Evolutionary conservation across 2,329 filamentous ascomycete genomes (phyloP).

Genomic region (Aotearoamyces nothofagi): DNA sequence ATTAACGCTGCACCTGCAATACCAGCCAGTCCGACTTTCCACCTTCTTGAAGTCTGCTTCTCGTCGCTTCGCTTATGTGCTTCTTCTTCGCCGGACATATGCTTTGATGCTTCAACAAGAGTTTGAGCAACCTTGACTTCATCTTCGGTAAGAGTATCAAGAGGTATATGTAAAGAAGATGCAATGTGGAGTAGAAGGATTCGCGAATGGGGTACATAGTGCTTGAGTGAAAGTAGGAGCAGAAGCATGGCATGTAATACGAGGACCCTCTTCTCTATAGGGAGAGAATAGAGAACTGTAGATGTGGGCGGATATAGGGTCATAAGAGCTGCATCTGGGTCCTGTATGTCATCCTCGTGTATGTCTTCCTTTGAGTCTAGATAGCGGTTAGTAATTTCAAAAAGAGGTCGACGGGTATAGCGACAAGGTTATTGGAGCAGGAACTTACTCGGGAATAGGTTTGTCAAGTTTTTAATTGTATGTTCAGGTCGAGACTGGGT

Average conservation of each 20-base stretch:
- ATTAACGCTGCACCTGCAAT: conserved; percentile 75
- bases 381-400: no score
- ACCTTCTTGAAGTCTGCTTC: conserved; percentile 55
- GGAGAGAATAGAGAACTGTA: conserved; percentile 43
- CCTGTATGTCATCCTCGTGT: no score
- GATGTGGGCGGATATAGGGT: conserved; percentile 41
- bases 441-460: no score
- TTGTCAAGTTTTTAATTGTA: no score
- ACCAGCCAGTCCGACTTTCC: conserved; percentile 83
- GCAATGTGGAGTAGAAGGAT: conserved; percentile 52
- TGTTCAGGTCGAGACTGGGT: no score
- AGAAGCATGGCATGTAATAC: conserved; percentile 60
- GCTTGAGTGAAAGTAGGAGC: conserved; percentile 55
- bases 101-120: conserved; percentile 59
- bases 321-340: conserved; percentile 31
- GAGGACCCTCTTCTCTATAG: conserved; percentile 45
- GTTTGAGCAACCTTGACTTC: conserved; percentile 64
- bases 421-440: no score
- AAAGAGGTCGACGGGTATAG: no score
- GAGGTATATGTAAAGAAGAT: conserved; percentile 48
- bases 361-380: no score
- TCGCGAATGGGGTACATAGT: conserved; percentile 62
- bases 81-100: conserved; percentile 54
- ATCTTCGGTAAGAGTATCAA: conserved; percentile 46
- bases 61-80: conserved; percentile 58